Evolutionary conservation across 2,329 filamentous ascomycete species (phyloP).

Genomic region (Aspergillus brunneoviolaceus): DNA sequence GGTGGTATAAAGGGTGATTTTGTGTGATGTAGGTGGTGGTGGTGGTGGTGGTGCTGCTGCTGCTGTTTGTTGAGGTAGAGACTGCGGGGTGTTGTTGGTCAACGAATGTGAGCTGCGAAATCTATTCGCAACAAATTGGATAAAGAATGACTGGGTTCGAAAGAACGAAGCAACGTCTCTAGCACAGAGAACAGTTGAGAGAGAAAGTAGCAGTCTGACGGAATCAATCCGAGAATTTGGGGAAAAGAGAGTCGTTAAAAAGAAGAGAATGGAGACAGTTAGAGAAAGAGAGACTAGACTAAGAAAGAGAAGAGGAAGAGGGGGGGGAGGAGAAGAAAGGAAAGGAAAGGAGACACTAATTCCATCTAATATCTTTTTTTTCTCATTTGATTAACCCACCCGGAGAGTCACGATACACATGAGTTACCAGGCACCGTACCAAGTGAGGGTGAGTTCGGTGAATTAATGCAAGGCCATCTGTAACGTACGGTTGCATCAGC

Average conservation of each 20-base stretch:
- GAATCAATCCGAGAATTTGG: neutral
- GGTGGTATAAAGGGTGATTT: conserved; percentile 12
- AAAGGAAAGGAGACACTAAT: conserved; percentile 12
- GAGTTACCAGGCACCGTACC: conserved; percentile 8
- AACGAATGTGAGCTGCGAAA: conserved; percentile 30
- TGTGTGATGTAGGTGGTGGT: no score
- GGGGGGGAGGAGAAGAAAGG: conserved; percentile 14
- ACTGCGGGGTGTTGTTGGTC: conserved; percentile 12
- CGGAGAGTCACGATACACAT: neutral
- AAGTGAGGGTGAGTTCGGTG: no score
- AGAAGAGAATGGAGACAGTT: neutral
- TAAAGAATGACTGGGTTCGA: conserved; percentile 20
- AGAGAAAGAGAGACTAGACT: conserved; percentile 10
- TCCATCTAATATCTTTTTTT: neutral
- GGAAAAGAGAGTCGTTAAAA: conserved; percentile 4
- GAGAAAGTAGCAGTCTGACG: conserved; percentile 11
- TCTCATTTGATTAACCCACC: neutral
- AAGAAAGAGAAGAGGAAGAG: conserved; percentile 7
- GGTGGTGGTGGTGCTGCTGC: no score
- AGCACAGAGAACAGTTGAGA: conserved; percentile 5
- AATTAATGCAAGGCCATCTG: no score
- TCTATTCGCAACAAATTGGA: conserved; percentile 34
- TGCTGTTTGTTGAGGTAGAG: conserved; percentile 7
- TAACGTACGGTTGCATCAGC: neutral
- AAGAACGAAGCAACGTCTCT: conserved; percentile 12